Evolutionary conservation across 78 protist species (phyloP).

Genomic region (Dictyostelium brefeldianum): DNA sequence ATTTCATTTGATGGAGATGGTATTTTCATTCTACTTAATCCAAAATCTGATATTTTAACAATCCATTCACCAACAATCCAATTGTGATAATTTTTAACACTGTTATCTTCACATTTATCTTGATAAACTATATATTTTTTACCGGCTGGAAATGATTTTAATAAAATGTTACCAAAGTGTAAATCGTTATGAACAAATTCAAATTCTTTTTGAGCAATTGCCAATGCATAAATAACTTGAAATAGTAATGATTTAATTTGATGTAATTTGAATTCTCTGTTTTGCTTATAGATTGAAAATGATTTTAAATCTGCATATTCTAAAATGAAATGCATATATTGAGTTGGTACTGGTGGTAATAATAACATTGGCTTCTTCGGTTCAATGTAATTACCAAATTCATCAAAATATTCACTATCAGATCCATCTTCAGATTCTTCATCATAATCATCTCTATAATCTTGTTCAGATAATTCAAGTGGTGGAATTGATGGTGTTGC

Average conservation of each 20-base stretch:
- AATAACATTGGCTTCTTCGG: neutral
- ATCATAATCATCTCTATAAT: neutral
- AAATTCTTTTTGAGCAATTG: slow-evolving; percentile 52
- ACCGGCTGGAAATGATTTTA: slow-evolving; percentile 16
- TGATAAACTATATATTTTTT: slow-evolving; percentile 54
- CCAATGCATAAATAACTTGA: slow-evolving; percentile 36
- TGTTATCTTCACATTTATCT: neutral
- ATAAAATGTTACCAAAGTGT: slow-evolving; percentile 42
- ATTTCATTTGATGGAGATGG: neutral
- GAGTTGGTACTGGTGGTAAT: neutral
- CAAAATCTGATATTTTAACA: slow-evolving; percentile 47
- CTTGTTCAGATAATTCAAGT: neutral
- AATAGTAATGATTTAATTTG: slow-evolving; percentile 29
- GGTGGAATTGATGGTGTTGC: neutral
- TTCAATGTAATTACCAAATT: neutral
- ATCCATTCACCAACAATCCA: slow-evolving; percentile 45
- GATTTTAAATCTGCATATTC: slow-evolving; percentile 52
- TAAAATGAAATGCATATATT: slow-evolving; percentile 55
- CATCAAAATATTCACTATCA: neutral
- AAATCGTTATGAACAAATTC: slow-evolving; percentile 70
- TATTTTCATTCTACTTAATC: slow-evolving; percentile 21
- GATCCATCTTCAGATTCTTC: neutral
- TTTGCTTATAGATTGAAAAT: neutral
- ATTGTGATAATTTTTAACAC: neutral
- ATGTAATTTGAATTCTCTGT: neutral